Evolutionary conservation across 1,284 basidiomycete genomes (phyloP), one percentile per base, ranked within the genome.

Genomic region (Sparassis latifolia): DNA sequence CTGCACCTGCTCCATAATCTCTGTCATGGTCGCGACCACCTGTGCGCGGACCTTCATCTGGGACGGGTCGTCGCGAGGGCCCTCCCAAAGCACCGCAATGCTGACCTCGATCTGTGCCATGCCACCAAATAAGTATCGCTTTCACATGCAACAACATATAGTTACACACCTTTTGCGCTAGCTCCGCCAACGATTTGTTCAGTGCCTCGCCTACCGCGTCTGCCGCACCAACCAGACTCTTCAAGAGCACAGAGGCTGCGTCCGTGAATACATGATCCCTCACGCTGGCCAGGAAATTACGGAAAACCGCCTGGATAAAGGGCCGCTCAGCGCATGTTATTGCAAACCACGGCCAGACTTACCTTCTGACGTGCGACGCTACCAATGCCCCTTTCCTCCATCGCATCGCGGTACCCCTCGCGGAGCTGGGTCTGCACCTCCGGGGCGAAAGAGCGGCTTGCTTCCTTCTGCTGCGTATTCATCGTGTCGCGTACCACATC

Each of bases 341-440:
- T 41, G 32, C 33, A 43, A 32, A 28, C 30, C 31, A 20, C 33
- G 33, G 29, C 10, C 42, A 37, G 42, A 49, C 51, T 33, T 47
- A 79, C 79, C 72, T 82, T 84, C 65, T 83, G 81, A 6, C 79
- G 71, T 4, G 74, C 76, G 4, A 82, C 80, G 53, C 78, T 79
- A 28, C 81, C 81, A 10, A 44, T 65, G 0, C 80, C 81, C 33
- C 71, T 63, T 57, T 82, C 77, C 47, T 72, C 67, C 73, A 78
- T 75, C 0, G 80, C 80, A 3, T 55, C 63, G 44, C 74, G 62
- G 58, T 84, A 84, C 0, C 76, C 78, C 3, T 75, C 71, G 3
- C 66, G 37, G 5, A 84, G 68, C 55, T 78, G 72, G 30, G 62
- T 60, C 57, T 78, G 75, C 10, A 84, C 73, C 58, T 81, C 77